Evolutionary conservation across 2,329 filamentous ascomycete genomes (phyloP), one percentile per base, ranked within the genome.

Genomic region (Botrytis byssoidea): DNA sequence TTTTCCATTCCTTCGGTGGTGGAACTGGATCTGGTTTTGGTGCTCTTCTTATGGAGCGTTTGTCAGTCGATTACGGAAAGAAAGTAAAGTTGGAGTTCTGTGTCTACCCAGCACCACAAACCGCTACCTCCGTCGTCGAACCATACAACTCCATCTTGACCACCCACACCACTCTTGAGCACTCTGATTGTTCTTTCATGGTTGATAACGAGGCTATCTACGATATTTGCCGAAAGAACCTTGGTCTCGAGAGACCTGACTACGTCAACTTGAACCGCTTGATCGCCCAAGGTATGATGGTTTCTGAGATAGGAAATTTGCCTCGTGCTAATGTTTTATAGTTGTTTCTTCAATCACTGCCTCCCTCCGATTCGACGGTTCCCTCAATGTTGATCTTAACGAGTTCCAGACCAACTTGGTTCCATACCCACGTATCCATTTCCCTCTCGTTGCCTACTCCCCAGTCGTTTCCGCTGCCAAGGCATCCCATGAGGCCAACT

Each of bases 281-380:
- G 77, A 90, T 91, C 78, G 89, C 89, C 69, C 89, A 91, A 98
- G 83, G 96, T 99, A 79, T 96, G 35, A n/a, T 57, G 4, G 10
- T 25, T 57, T 20, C 25, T 4, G 18, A 32, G 14, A 63, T 25
- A 1, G 10, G 5, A 40, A 69, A n/a, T 2, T 22, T 32, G 9
- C 40, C 66, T 57, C 10, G 48, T 69, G 48, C 37, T 69, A 97
- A 98, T 86, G 95, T 95, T 57, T 29, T 57, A 57, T n/a, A 81
- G 89, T 91, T 73, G 89, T 91, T 77, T 90, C 88, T 82, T 90
- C 88, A 42, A 90, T 91, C 79, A 91, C 89, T 46, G 89, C 88
- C 51, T 89, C 87, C 76, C 83, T 91, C 76, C 86, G 89, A 70
- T 91, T 91, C 76, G 89, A 91, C 78, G 89, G 89, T 78, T 88